Conservation (phyloP, 1,284 basidiomycete species). For the Blastosporella zonata region DNA sequence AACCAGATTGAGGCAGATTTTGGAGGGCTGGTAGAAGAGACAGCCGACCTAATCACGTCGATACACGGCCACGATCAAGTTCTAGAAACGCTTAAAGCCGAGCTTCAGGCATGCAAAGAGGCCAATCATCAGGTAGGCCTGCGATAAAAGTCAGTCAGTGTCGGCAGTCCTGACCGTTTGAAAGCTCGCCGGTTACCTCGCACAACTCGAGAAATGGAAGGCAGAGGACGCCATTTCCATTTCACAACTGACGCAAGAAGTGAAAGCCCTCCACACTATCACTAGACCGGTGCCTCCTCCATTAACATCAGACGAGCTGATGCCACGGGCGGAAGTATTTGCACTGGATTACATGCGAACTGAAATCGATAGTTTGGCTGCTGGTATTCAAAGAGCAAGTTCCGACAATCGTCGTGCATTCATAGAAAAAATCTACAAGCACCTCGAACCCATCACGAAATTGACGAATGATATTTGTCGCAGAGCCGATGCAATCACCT, state of each 20-base stretch:
- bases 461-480: constrained; percentile 27
- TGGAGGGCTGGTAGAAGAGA: constrained; percentile 3
- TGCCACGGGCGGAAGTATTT: constrained; percentile 22
- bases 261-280: constrained; percentile 23
- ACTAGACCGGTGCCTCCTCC: constrained; percentile 13
- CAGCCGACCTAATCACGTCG: not conserved
- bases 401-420: constrained; percentile 23
- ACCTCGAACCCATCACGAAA: constrained; percentile 25
- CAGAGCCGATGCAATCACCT: constrained; percentile 16
- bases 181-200: constrained; percentile 23
- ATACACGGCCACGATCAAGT: constrained; percentile 1
- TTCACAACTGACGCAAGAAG: constrained; percentile 22
- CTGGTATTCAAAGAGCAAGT: constrained; percentile 22
- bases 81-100: constrained; percentile 7
- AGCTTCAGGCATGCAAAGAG: constrained; percentile 5
- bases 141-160: not conserved
- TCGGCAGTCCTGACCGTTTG: not conserved
- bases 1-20: constrained; percentile 6
- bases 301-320: constrained; percentile 22
- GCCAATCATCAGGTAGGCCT: constrained; percentile 8
- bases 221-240: constrained; percentile 23
- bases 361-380: constrained; percentile 25
- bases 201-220: constrained; percentile 25
- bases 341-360: constrained; percentile 21
- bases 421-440: constrained; percentile 22